Evolutionary conservation across 495 filamentous ascomycete genomes (phyloP), one percentile per base, ranked within the genome.

Genomic region (Parmelia sp.): DNA sequence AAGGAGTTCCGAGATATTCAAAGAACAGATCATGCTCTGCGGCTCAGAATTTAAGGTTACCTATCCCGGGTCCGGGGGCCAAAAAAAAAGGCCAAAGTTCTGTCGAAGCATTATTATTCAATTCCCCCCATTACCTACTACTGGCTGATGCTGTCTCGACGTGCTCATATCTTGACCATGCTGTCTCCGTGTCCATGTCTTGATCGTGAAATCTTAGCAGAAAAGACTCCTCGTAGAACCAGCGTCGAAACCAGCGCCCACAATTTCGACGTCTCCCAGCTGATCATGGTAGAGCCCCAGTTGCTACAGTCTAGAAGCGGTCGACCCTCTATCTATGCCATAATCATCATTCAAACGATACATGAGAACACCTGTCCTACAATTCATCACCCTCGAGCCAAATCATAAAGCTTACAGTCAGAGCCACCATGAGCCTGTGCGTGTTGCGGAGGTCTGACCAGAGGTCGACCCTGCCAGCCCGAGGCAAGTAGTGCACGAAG

Each of bases 1-100:
- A 53, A 49, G 62, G 51, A 27, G 35, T 29, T 25, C 31, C 40
- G 45, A 53, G 45, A 31, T 23, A 21, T 23, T 39, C 40, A 62
- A 45, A 62, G 65, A 62, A 66, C 65, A 66, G 59, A 66, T 66
- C 33, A 42, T 47, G 61, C 56, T 63, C 37, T 63, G 61, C 61
- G 61, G 53, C 61, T 63, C 21, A 57, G 36, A 57, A 57, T 63
- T 53, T 57, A 63, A 63, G 25, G 36, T 63, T 63, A 33, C 61
- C 8, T 14, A 3, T 31, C 36, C 61, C 47, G 35, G 27, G 36
- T 35, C 19, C 61, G 47, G 40, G 31, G 8, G 14, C 36, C 35
- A n/a, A n/a, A n/a, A n/a, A n/a, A n/a, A 9, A 23, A 56, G 23
- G 49, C 14, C 29, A 36, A 40, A 51, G 11, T 4, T 3, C 15